A percentile compares a stretch with the other conserved stretches of the same genome.
These are phyloP conservation scores for Beauveria australis DNA, from an alignment of 2,329 filamentous ascomycete genomes.

Conservation along the genomic window DNA sequence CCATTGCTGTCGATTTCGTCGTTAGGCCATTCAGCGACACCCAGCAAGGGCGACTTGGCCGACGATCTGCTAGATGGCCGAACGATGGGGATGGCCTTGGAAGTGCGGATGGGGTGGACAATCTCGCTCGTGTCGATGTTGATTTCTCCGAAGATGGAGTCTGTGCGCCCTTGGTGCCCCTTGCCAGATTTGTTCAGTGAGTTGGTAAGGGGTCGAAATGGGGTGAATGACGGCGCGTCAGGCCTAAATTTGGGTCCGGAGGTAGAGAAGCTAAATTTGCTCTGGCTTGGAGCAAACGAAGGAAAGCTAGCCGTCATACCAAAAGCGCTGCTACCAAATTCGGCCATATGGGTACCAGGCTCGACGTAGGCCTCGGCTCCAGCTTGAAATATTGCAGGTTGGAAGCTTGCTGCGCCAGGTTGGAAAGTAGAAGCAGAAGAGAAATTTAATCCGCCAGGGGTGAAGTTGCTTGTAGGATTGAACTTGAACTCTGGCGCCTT, in stretches of 20 bases:
- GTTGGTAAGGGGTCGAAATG: slow-evolving; percentile 39
- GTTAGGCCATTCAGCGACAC: slow-evolving; percentile 16
- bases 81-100: slow-evolving; percentile 78
- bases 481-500: slow-evolving; percentile 85
- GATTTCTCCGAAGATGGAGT: slow-evolving; percentile 63
- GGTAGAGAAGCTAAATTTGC: slow-evolving; percentile 60
- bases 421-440: slow-evolving; percentile 19
- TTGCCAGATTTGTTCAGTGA: slow-evolving; percentile 37
- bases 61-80: slow-evolving; percentile 49
- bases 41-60: slow-evolving; percentile 22
- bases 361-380: slow-evolving; percentile 17
- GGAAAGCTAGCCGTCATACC: slow-evolving; percentile 64
- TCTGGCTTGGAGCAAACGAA: slow-evolving; percentile 60
- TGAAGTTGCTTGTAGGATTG: slow-evolving; percentile 45
- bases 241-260: slow-evolving; percentile 63
- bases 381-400: slow-evolving; percentile 29
- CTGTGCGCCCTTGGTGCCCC: slow-evolving; percentile 24
- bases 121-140: slow-evolving; percentile 53
- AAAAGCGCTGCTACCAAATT: slow-evolving; percentile 28
- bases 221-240: slow-evolving; percentile 69
- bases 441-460: slow-evolving; percentile 44
- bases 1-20: slow-evolving; percentile 46
- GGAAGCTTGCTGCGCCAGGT: slow-evolving; percentile 25
- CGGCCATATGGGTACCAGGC: slow-evolving; percentile 19
- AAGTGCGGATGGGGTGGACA: slow-evolving; percentile 59